These are phyloP conservation scores for Linaria vulgaris DNA, from an alignment of 257 asterid genomes.

Conservation along the genomic window DNA sequence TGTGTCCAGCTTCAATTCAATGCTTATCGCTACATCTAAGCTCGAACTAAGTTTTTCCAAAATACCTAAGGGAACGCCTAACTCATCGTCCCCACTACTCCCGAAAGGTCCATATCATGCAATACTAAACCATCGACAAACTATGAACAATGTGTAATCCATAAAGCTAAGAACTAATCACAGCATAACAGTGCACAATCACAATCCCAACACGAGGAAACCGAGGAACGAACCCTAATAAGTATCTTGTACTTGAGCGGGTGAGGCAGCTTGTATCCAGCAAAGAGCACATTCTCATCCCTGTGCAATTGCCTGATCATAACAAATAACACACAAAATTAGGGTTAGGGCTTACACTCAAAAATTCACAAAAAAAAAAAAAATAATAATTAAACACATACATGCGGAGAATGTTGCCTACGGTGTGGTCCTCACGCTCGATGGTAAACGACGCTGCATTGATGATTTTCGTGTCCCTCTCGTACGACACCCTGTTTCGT, in stretches of 20 bases:
- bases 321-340: conserved; percentile 1
- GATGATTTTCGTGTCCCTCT: conserved; percentile 91
- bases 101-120: too few relatives aligned
- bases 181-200: too few relatives aligned
- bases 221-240: conserved; percentile 59
- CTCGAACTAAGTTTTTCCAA: too few relatives aligned
- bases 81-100: too few relatives aligned
- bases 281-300: conserved; percentile 76
- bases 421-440: conserved; percentile 95
- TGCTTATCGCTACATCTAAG: too few relatives aligned
- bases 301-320: conserved; percentile 81
- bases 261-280: conserved; percentile 96
- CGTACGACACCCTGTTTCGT: conserved; percentile 74
- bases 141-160: too few relatives aligned
- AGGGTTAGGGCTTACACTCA: conserved; percentile 33
- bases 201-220: too few relatives aligned
- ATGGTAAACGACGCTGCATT: conserved; percentile 88
- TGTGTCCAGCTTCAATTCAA: too few relatives aligned
- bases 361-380: not conserved
- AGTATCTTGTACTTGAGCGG: conserved; percentile 96
- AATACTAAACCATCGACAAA: too few relatives aligned
- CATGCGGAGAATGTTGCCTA: conserved; percentile 94
- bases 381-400: conserved; percentile 11
- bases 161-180: too few relatives aligned
- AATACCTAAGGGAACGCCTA: too few relatives aligned